Conservation (phyloP, 805 yeast species). For the Saccharomyces jurei region DNA sequence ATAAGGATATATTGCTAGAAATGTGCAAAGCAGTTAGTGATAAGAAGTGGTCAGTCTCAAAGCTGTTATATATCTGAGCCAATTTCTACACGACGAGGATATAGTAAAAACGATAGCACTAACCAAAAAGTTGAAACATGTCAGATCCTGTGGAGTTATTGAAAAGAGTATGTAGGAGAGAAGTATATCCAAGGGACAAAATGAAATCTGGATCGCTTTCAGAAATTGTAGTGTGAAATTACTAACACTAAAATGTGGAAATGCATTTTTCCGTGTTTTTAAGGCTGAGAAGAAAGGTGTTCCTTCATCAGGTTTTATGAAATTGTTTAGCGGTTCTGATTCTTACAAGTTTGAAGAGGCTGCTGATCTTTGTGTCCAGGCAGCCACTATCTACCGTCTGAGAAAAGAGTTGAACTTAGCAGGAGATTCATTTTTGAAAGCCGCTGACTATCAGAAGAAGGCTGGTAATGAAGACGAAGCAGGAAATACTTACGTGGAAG, state of each 20-base stretch:
- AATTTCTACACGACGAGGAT: neutral
- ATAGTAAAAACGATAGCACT: neutral
- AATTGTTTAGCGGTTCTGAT: slow-evolving; percentile 55
- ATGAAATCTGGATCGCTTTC: neutral
- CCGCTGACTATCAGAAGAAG: slow-evolving; percentile 70
- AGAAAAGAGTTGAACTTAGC: slow-evolving; percentile 67
- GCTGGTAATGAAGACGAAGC: slow-evolving; percentile 83
- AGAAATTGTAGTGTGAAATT: neutral
- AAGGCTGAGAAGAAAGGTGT: slow-evolving; percentile 66
- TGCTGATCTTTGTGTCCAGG: slow-evolving; percentile 79
- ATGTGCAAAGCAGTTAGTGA: neutral
- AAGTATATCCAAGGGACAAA: neutral
- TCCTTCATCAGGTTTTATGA: slow-evolving; percentile 65
- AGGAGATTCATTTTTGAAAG: slow-evolving; percentile 76
- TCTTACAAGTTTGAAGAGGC: slow-evolving; percentile 79
- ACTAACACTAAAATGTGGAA: slow-evolving; percentile 6
- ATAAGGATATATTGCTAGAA: neutral
- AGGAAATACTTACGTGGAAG: slow-evolving; percentile 82
- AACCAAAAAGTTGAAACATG: slow-evolving; percentile 1
- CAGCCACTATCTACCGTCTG: slow-evolving; percentile 82
- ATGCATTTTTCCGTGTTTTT: neutral
- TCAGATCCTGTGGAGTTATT: slow-evolving; percentile 21
- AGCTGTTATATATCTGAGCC: neutral
- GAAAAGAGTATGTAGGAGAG: slow-evolving; percentile 8
- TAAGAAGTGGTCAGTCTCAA: neutral